phyloP scores from a whole-genome alignment of 108 stramenopile genomes.

The Mediolabrus comicus region DNA sequence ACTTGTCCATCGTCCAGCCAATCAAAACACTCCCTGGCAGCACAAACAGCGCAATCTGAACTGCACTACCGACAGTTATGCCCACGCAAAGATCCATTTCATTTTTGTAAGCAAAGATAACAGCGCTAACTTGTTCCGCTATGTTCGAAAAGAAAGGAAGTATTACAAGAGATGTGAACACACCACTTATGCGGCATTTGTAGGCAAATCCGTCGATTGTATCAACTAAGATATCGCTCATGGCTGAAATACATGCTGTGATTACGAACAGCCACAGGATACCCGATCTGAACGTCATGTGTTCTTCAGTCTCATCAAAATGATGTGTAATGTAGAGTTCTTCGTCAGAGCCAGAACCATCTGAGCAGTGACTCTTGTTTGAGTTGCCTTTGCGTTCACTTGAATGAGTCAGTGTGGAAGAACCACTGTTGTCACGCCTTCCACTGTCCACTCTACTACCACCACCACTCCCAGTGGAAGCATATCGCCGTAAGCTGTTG shows the following conservation, averaged over 20 bases:
- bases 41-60: constrained; percentile 95
- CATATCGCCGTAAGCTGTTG: not conserved
- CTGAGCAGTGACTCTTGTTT: constrained; percentile 50
- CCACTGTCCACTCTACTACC: not conserved
- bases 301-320: constrained; percentile 23
- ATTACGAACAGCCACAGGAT: constrained; percentile 89
- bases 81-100: constrained; percentile 98
- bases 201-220: constrained; percentile 94
- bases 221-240: constrained; percentile 92
- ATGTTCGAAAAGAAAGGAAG: constrained; percentile 97
- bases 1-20: constrained; percentile 86
- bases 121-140: constrained; percentile 94
- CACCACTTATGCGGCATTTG: constrained; percentile 73
- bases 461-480: not conserved
- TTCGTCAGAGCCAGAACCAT: constrained; percentile 35
- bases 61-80: constrained; percentile 93
- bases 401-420: not conserved
- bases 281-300: constrained; percentile 80
- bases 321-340: constrained; percentile 1
- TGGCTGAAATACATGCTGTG: constrained; percentile 83
- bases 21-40: constrained; percentile 92
- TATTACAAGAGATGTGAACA: constrained; percentile 93
- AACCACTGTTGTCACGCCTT: not conserved
- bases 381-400: not conserved
- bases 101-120: constrained; percentile 92